Percentiles rank a stretch among this genome's conserved stretches.
phyloP scores from a whole-genome alignment of 2,329 filamentous ascomycete species.

The Xylariaceae sp. region DNA sequence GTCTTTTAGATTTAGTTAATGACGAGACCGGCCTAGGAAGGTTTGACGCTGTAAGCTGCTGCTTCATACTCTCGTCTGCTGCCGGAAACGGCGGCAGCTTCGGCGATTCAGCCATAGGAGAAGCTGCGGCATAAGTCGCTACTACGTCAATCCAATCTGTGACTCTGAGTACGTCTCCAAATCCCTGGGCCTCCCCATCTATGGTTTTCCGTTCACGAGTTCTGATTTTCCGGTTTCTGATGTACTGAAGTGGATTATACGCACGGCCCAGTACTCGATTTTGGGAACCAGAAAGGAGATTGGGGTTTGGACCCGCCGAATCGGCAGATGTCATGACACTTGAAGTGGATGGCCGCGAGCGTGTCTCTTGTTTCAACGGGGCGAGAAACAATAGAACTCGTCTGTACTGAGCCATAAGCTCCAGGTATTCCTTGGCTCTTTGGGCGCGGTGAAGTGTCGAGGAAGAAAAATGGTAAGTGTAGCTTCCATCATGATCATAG shows the following conservation, averaged over 20 bases:
- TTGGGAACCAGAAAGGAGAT: constrained; percentile 31
- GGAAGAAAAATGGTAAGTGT: constrained; percentile 66
- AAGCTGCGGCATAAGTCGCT: constrained; percentile 43
- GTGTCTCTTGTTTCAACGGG: constrained; percentile 55
- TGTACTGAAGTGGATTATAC: constrained; percentile 90
- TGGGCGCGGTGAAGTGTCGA: constrained; percentile 79
- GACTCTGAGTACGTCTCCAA: constrained; percentile 68
- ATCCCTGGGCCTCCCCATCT: constrained; percentile 71
- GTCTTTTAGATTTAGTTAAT: constrained; percentile 60
- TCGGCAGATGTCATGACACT: constrained; percentile 42
- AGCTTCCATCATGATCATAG: constrained; percentile 47
- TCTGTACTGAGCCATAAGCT: constrained; percentile 80
- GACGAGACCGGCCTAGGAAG: constrained; percentile 40
- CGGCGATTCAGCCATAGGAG: constrained; percentile 34
- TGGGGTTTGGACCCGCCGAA: constrained; percentile 27
- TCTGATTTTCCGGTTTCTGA: constrained; percentile 83
- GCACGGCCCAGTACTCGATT: constrained; percentile 54
- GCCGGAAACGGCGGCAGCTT: constrained; percentile 44
- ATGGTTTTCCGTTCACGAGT: constrained; percentile 72
- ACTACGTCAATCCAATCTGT: constrained; percentile 73
- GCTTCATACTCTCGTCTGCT: constrained; percentile 43
- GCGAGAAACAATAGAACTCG: constrained; percentile 74
- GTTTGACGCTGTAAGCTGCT: constrained; percentile 36
- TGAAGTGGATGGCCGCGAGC: constrained; percentile 36
- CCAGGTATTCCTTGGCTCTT: constrained; percentile 79